Evolutionary conservation across 495 filamentous ascomycete genomes (phyloP).

Genomic region (Aspergillus bridgeri): DNA sequence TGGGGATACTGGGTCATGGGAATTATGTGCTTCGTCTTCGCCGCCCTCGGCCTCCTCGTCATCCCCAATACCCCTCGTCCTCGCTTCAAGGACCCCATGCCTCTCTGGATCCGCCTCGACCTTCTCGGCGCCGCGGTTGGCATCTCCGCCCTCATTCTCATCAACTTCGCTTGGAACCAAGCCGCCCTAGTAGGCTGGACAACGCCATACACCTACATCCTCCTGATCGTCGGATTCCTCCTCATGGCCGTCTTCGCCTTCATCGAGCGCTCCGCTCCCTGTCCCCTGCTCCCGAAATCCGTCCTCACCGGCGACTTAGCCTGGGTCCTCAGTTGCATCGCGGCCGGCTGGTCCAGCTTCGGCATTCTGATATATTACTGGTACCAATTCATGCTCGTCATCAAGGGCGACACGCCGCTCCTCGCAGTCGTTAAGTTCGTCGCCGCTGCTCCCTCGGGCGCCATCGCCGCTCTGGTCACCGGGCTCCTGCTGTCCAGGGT

Average conservation of each 20-base stretch:
- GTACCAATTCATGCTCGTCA: conserved; percentile 50
- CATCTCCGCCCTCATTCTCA: conserved; percentile 52
- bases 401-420: conserved; percentile 46
- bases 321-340: conserved; percentile 53
- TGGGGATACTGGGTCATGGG: conserved; percentile 61
- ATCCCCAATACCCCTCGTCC: conserved; percentile 44
- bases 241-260: conserved; percentile 48
- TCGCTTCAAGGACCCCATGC: conserved; percentile 12
- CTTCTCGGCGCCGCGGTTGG: conserved; percentile 46
- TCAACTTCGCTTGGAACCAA: conserved; percentile 63
- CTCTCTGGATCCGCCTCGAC: conserved; percentile 42
- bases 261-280: conserved; percentile 43
- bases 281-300: conserved; percentile 54
- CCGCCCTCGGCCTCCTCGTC: conserved; percentile 37
- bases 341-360: conserved; percentile 58
- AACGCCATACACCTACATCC: conserved; percentile 48
- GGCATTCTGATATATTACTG: conserved; percentile 60
- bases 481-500: conserved; percentile 42
- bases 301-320: conserved; percentile 47
- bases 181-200: conserved; percentile 57
- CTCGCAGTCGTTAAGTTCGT: conserved; percentile 44
- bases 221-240: conserved; percentile 55
- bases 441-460: conserved; percentile 44
- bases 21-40: conserved; percentile 42
- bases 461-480: conserved; percentile 46